A percentile compares a stretch with the other conserved stretches of the same genome.
Conservation (phyloP, 208 protist genomes). For the Zelonia costaricensis region DNA sequence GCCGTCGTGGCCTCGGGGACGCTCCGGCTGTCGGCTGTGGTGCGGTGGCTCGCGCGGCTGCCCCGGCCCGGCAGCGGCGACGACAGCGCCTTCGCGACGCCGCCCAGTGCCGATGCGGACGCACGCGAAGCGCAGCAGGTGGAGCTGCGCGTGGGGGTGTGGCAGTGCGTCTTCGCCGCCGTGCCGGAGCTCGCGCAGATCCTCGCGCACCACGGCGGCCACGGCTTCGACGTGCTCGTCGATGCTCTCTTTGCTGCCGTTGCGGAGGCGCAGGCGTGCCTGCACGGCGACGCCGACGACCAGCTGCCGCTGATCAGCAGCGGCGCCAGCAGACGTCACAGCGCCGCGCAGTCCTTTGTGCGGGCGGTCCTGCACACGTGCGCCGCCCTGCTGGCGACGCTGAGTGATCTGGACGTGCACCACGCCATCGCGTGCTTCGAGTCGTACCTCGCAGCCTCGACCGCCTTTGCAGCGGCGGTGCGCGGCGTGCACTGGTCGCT, state of each 20-base stretch:
- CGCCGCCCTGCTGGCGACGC: slow-evolving; percentile 39
- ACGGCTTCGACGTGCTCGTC: slow-evolving; percentile 28
- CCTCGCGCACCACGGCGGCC: slow-evolving; percentile 9
- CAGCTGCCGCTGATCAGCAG: too few species aligned
- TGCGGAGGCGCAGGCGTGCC: neutral
- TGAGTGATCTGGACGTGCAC: slow-evolving; percentile 53
- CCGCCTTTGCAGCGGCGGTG: slow-evolving; percentile 12
- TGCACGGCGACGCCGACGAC: neutral
- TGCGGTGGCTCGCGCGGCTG: too few species aligned
- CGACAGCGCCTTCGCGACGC: neutral
- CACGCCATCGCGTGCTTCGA: slow-evolving; percentile 35
- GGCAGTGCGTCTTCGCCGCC: slow-evolving; percentile 34
- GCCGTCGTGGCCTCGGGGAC: too few species aligned
- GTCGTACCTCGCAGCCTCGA: slow-evolving; percentile 18
- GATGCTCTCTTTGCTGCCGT: slow-evolving; percentile 7
- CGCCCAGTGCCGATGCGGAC: neutral
- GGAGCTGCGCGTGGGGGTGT: slow-evolving; percentile 32
- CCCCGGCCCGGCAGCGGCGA: too few species aligned
- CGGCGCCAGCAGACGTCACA: too few species aligned
- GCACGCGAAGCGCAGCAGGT: slow-evolving; percentile 16
- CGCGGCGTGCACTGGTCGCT: slow-evolving; percentile 12
- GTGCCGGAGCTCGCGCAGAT: slow-evolving; percentile 36
- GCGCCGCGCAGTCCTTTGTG: slow-evolving; percentile 4
- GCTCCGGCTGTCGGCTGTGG: too few species aligned
- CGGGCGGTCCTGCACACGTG: slow-evolving; percentile 36